These are phyloP conservation scores for Didymella lethalis DNA, from an alignment of 2,329 filamentous ascomycete species.

Conservation along the genomic window DNA sequence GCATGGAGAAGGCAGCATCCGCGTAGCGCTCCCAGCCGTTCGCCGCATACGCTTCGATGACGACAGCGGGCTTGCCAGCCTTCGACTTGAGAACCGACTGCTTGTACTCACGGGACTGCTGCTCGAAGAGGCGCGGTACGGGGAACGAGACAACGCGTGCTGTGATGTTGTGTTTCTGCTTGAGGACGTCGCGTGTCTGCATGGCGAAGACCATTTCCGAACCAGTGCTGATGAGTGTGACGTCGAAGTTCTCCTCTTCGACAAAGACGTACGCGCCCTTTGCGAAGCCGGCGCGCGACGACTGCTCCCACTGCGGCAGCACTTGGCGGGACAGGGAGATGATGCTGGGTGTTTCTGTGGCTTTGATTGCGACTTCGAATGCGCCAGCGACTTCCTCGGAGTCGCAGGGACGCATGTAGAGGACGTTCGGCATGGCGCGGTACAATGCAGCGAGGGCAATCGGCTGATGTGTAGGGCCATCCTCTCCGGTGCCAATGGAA, in stretches of 20 bases:
- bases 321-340: slow-evolving; percentile 59
- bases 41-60: neutral
- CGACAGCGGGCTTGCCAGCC: neutral
- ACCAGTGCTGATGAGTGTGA: neutral
- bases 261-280: slow-evolving; percentile 58
- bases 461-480: neutral
- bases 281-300: slow-evolving; percentile 53
- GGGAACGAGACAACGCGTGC: neutral
- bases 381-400: neutral
- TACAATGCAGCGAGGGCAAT: neutral
- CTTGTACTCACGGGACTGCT: neutral
- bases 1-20: neutral
- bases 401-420: neutral
- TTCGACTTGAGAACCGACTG: neutral
- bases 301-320: slow-evolving; percentile 52
- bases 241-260: slow-evolving; percentile 39
- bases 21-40: neutral
- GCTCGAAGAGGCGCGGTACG: neutral
- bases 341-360: slow-evolving; percentile 54
- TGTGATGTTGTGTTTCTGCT: neutral
- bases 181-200: neutral
- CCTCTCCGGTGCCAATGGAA: neutral
- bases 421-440: neutral
- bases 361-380: slow-evolving; percentile 60
- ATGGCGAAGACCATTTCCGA: neutral